Base-by-base conservation (phyloP, 2,329 filamentous ascomycete species). In the Tolypocladium ovalisporum region DNA sequence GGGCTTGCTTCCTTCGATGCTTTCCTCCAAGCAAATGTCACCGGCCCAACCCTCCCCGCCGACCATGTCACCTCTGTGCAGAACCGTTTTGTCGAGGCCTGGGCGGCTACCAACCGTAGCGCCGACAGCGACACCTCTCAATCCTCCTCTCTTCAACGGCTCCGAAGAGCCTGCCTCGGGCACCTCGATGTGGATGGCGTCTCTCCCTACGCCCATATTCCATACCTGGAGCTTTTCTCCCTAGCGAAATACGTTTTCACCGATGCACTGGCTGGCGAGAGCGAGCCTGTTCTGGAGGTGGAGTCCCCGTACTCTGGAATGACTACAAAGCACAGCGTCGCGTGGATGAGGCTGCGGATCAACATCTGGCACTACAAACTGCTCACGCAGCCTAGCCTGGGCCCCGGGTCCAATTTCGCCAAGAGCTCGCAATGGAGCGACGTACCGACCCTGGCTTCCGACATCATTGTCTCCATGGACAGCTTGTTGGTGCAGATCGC, bases 11-110 rank as follows among this genome's bases (percentile, higher is more conserved):
- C 72, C 1, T 78, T 96, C 13, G 81, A 90, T 66, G 83, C 86
- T 13, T 97, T 96, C 68, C 72, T 96, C 19, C 92, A 97, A 70
- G 84, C 85, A 1, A 96, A 90, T 68, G 88, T 95, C 56, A 96
- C 92, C 4, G 92, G 92, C 0, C 92, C 92, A 1, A 86, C 90
- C 0, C 75, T 96, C n/a, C 63, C 71, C 0, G 60, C 57, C 19
- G 52, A 60, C 13, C 57, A 64, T 42, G 55, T 63, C 47, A 47
- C 59, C 36, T 55, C 64, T 3, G 57, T 79, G n/a, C 69, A 73
- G 36, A 59, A 61, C 1, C 62, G 71, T 4, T 74, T 80, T 56
- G 64, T 73, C n/a, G 71, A 73, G 34, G 68, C 78, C 4, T 76
- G 73, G 60, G 57, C 58, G 17, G 58, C 58, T 1, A n/a, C 34